phyloP scores from a whole-genome alignment of 306 rosid species.

The Hippophae gyantsensis region DNA sequence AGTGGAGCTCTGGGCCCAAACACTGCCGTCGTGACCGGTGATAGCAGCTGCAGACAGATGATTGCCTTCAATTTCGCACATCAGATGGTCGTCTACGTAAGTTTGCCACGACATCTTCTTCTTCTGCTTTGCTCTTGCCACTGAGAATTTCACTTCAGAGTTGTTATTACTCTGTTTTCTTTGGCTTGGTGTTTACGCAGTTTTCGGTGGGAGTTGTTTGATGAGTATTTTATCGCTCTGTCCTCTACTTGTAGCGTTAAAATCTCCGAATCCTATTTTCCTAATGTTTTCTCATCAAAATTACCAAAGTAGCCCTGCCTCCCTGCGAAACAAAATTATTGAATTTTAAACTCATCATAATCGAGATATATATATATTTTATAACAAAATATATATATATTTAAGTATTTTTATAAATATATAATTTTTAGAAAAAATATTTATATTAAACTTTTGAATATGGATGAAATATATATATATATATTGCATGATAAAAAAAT shows the following conservation, averaged over 20 bases:
- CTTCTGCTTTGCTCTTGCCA: not conserved
- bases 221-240: not conserved
- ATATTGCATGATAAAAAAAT: no score
- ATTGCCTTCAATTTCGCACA: slow-evolving; percentile 72
- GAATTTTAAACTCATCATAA: no score
- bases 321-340: no score
- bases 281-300: not conserved
- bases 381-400: no score
- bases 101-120: slow-evolving; percentile 82
- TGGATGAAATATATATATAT: no score
- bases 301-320: no score
- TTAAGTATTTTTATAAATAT: no score
- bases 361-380: no score
- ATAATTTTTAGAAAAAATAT: no score
- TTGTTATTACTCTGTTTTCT: not conserved
- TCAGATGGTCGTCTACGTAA: slow-evolving; percentile 74
- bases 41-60: slow-evolving; percentile 63
- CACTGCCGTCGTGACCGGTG: slow-evolving; percentile 71
- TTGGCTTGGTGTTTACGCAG: not conserved
- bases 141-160: not conserved
- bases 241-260: not conserved
- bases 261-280: slow-evolving; percentile 20
- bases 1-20: slow-evolving; percentile 77
- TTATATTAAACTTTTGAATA: no score
- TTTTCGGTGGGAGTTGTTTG: slow-evolving; percentile 4